Evolutionary conservation across 495 filamentous ascomycete species (phyloP).

Genomic region (Penicillium daleae): DNA sequence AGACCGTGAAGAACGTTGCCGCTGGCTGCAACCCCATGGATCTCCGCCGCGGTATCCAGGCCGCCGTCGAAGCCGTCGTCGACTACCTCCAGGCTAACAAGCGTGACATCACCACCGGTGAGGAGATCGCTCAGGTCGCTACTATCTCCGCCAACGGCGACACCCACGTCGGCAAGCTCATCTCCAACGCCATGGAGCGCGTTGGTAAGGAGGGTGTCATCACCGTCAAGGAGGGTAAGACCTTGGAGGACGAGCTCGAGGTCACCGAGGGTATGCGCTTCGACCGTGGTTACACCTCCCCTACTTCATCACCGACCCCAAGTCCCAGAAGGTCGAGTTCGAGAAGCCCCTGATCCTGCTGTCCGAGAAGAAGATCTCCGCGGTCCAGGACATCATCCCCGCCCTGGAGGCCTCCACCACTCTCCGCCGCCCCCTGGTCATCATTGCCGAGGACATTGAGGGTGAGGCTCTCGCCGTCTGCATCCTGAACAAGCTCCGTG

Average conservation of each 20-base stretch:
- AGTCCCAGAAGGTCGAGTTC: conserved; percentile 98
- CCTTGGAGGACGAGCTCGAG: conserved; percentile 95
- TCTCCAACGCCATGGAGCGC: conserved; percentile 98
- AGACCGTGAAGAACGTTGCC: conserved; percentile 99
- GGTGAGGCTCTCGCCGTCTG: conserved; percentile 98
- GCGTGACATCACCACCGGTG: conserved; percentile 94
- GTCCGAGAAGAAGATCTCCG: conserved; percentile 99
- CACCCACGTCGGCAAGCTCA: conserved; percentile 90
- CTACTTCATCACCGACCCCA: conserved; percentile 99
- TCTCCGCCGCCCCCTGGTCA: conserved; percentile 91
- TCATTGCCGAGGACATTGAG: conserved; percentile 99
- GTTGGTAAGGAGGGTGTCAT: conserved; percentile 99
- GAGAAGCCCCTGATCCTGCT: conserved; percentile 98
- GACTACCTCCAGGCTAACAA: conserved; percentile 92
- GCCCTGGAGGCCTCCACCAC: conserved; percentile 96
- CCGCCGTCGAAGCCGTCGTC: conserved; percentile 91
- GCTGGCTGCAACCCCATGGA: conserved; percentile 99
- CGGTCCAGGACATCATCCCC: conserved; percentile 97
- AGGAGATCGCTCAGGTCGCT: conserved; percentile 96
- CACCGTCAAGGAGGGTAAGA: conserved; percentile 99
- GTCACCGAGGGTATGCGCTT: conserved; percentile 99
- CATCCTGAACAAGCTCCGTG: conserved; percentile 99
- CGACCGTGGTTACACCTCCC: conserved; percentile 96
- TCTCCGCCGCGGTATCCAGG: conserved; percentile 92
- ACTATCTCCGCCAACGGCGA: conserved; percentile 98